Percentiles rank a stretch among this genome's conserved stretches.
Conservation (phyloP, 768 basidiomycete species). For the Suillus ampliporus region DNA sequence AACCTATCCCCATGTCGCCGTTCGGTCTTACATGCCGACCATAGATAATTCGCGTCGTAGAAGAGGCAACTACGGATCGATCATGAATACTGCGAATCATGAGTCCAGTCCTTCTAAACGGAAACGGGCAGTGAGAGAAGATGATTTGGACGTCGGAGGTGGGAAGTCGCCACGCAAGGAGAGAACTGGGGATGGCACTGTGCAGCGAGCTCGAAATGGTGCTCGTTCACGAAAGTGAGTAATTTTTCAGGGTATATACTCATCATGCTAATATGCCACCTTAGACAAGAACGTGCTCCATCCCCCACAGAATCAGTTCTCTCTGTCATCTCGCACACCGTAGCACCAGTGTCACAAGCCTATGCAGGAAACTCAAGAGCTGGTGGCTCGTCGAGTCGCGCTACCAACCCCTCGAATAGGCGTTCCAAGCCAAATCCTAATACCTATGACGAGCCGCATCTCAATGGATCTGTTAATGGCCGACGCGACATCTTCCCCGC, state of each 20-base stretch:
- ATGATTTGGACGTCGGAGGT: constrained; percentile 60
- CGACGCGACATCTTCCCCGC: constrained; percentile 51
- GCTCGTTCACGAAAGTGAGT: constrained; percentile 67
- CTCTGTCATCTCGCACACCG: constrained; percentile 72
- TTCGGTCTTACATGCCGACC: constrained; percentile 71
- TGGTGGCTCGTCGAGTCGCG: constrained; percentile 37
- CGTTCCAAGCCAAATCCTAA: constrained; percentile 48
- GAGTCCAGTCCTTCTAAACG: constrained; percentile 72
- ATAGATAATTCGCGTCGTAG: constrained; percentile 70
- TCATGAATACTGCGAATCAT: constrained; percentile 52
- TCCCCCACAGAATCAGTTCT: constrained; percentile 79
- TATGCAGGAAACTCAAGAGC: constrained; percentile 33
- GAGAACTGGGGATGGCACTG: constrained; percentile 46
- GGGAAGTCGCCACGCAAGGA: constrained; percentile 71
- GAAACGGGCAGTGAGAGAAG: constrained; percentile 64
- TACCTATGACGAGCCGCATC: constrained; percentile 47
- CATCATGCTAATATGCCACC: constrained; percentile 11
- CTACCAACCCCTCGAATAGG: constrained; percentile 43
- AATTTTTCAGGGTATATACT: background rate
- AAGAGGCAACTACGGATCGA: constrained; percentile 58
- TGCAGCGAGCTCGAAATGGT: constrained; percentile 56
- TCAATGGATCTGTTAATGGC: constrained; percentile 41
- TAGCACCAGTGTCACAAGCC: constrained; percentile 40
- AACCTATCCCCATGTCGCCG: constrained; percentile 76
- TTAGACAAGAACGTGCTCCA: constrained; percentile 64